These are phyloP conservation scores for Scytalidium lignicola DNA, from an alignment of 2,329 filamentous ascomycete species.

Conservation along the genomic window DNA sequence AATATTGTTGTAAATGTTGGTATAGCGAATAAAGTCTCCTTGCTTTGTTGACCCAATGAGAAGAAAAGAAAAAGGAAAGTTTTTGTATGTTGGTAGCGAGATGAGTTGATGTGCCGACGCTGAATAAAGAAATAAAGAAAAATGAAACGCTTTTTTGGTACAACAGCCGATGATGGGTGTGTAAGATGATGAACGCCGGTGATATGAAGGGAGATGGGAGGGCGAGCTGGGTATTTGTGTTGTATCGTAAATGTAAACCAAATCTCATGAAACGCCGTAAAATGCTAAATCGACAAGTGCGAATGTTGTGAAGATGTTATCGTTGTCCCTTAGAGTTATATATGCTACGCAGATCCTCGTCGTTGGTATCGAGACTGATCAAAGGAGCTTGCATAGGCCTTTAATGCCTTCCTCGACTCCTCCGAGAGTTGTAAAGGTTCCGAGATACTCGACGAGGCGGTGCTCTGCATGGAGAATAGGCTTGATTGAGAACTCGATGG, in stretches of 20 bases:
- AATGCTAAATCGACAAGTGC: conserved; percentile 15
- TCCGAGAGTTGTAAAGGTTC: conserved; percentile 61
- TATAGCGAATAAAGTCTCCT: background rate
- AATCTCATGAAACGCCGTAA: background rate
- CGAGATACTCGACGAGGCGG: conserved; percentile 45
- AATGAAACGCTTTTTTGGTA: conserved; percentile 25
- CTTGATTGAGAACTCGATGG: conserved; percentile 81
- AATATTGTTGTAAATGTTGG: background rate
- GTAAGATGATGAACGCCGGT: conserved; percentile 17
- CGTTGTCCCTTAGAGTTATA: conserved; percentile 9
- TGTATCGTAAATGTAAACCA: background rate
- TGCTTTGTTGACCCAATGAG: background rate
- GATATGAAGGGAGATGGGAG: background rate
- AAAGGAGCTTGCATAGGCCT: conserved; percentile 82
- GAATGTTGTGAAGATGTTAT: conserved; percentile 1
- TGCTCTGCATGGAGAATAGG: conserved; percentile 71
- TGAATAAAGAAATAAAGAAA: background rate
- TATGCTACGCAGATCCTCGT: conserved; percentile 24
- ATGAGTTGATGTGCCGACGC: background rate
- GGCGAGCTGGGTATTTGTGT: background rate
- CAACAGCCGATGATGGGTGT: conserved; percentile 18
- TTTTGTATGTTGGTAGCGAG: background rate
- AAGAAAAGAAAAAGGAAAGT: background rate
- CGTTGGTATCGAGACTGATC: conserved; percentile 52
- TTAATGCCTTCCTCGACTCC: conserved; percentile 72